A percentile compares a stretch with the other conserved stretches of the same genome.
Evolutionary conservation across 352 stramenopile species (phyloP).

Genomic region (Pythium rhizo-oryzae): DNA sequence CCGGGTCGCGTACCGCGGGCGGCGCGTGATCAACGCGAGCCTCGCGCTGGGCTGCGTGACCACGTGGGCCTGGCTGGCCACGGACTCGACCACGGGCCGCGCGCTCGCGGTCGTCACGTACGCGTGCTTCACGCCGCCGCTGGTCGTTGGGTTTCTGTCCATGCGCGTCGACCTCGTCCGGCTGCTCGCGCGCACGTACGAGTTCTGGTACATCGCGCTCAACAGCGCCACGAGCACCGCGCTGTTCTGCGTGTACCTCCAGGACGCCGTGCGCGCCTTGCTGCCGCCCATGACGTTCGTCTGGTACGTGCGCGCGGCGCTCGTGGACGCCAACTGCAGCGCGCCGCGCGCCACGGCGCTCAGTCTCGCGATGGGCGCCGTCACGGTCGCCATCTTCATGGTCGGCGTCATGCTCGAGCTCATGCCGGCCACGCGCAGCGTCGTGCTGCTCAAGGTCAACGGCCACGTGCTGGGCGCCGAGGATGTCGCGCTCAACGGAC

Average conservation of each 20-base stretch:
- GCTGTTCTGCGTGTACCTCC: constrained; percentile 1
- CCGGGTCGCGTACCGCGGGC: neutral
- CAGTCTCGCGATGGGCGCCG: neutral
- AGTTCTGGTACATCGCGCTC: constrained; percentile 25
- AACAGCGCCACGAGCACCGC: neutral
- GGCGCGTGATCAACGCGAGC: neutral
- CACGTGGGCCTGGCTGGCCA: neutral
- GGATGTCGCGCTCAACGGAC: constrained; percentile 25
- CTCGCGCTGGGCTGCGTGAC: neutral
- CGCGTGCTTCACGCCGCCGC: neutral
- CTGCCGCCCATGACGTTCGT: neutral
- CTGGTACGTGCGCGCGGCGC: constrained; percentile 13
- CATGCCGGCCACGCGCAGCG: neutral
- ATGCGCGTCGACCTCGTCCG: constrained; percentile 19
- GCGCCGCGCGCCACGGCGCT: neutral
- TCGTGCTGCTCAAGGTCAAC: neutral
- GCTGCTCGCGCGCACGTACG: constrained; percentile 14
- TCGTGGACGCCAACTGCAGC: constrained; percentile 19
- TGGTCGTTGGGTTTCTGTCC: neutral
- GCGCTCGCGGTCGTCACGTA: neutral
- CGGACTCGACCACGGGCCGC: neutral
- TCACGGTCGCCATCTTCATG: constrained; percentile 1
- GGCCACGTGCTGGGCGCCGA: neutral
- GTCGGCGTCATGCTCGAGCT: neutral
- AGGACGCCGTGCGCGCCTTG: neutral